These are phyloP conservation scores for Alternaria rosae DNA, from an alignment of 2,329 filamentous ascomycete species.

Conservation along the genomic window DNA sequence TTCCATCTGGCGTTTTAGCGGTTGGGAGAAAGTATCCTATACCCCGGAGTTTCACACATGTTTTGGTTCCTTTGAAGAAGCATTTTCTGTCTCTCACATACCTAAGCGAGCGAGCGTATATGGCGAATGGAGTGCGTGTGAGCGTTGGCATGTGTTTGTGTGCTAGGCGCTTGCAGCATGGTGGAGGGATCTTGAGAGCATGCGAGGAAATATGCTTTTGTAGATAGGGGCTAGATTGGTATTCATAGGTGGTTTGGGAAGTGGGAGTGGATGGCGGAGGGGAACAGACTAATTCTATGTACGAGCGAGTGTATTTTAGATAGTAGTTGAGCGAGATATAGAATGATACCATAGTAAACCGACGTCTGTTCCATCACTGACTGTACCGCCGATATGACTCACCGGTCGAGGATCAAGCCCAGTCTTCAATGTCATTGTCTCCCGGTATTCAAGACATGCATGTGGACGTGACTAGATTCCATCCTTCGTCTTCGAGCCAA, in stretches of 20 bases:
- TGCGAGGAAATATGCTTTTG: not conserved
- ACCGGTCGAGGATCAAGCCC: fast-evolving
- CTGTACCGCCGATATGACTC: not conserved
- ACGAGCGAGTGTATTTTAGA: not conserved
- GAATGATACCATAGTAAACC: conserved; percentile 5
- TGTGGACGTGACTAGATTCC: not conserved
- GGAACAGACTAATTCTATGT: not conserved
- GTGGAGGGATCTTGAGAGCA: not conserved
- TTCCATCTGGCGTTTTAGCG: conserved; percentile 20
- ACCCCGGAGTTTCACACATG: conserved; percentile 23
- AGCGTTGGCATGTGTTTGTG: not conserved
- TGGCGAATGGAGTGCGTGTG: not conserved
- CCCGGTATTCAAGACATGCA: not conserved
- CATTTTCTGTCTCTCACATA: not conserved
- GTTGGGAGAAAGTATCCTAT: conserved; percentile 37
- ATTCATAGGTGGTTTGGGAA: not conserved
- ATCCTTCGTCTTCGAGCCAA: fast-evolving
- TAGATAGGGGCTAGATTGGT: not conserved
- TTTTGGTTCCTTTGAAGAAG: conserved; percentile 4
- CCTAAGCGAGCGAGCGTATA: not conserved
- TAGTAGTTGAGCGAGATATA: conserved; percentile 1
- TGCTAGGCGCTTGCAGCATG: not conserved
- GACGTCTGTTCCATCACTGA: fast-evolving
- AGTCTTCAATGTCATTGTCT: not conserved
- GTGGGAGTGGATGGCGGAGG: not conserved